Base-by-base conservation (phyloP, 2,329 filamentous ascomycete genomes). In the Didymella lethalis region DNA sequence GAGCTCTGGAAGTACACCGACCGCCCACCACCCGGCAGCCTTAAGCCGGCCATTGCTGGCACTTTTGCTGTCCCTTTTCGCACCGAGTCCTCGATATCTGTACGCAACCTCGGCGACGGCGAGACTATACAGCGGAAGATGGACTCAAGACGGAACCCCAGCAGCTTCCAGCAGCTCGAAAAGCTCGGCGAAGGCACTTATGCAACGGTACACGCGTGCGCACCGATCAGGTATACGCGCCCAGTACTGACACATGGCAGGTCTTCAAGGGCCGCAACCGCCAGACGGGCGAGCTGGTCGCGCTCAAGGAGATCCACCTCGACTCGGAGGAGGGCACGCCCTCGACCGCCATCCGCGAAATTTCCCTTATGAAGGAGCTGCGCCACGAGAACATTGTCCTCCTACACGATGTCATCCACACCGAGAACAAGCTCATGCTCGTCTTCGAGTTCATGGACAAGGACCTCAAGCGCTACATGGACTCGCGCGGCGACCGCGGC, bases 401-500 rank as follows among this genome's bases (percentile, higher is more conserved):
- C 59, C 88, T 99, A 5, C 92, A 98, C 84, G 95, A 99, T 84
- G 95, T 99, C 56, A 98, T 99, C 72, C 95, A 99, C 79, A 99
- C 95, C 58, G 95, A 99, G 83, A 99, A 98, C 81, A 99, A 99
- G 79, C 88, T 99, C 57, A 99, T 99, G 95, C 88, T 99, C 40
- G 95, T 99, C 10, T 99, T 99, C 70, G 95, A 99, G 79, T 97
- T 89, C 79, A 97, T 99, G 94, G 95, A 99, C 79, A 93, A 93
- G 76, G 95, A 99, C 74, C 82, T 99, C 11, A 99, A 99, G 83
- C 92, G 96, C 75, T 98, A 97, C 80, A 99, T 99, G 95, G 95
- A 99, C 77, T 91, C 89, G 7, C 86, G 93, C 58, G 93, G 93
- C 71, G 92, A 97, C 69, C 86, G 93, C 51, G 94, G 95, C 62